Evolutionary conservation across 805 yeast genomes (phyloP), one percentile per base, ranked within the genome.

Genomic region (Suhomyces vadensis): DNA sequence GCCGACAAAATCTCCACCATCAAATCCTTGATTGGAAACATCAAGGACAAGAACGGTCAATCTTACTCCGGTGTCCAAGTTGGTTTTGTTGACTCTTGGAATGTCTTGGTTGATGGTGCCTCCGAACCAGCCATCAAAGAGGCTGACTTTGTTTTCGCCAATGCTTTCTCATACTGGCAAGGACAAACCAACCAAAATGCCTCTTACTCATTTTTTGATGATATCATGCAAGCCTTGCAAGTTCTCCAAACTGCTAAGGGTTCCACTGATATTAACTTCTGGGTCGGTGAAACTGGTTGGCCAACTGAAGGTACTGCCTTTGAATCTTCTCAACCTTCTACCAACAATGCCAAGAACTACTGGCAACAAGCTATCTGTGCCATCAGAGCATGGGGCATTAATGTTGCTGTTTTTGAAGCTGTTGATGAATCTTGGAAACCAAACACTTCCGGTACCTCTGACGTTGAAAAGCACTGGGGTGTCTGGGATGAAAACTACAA

Each of bases 281-380:
- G 92, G 90, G 94, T 90, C 59, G 97, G 97, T 68, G 97, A 91
- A 76, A 90, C 97, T 53, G 97, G 97, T 57, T 90, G 97, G 96
- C 95, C 97, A 65, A 79, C 96, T 25, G 82, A 77, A 5, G 97
- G 97, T 67, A 80, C 88, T 48, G 68, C 73, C 61, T 90, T 69
- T 58, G 89, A 81, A 62, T 47, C 60, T 52, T 72, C 97, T 41
- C 63, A 67, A 22, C 97, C 97, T 58, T 65, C 83, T 57, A 77
- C 80, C 45, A 74, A 61, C 31, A 89, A 89, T 60, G 98, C 98
- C 47, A 73, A 76, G 58, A 65, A 69, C 55, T 92, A 78, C 81
- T 92, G 94, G 95, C 79, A 83, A 67, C 81, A 88, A 58, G 95
- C 88, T 53, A 74, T 92, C 57, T 91, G 97, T 73, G 96, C 90